Evolutionary conservation across 495 filamentous ascomycete genomes (phyloP).

Genomic region (Halenospora varia): DNA sequence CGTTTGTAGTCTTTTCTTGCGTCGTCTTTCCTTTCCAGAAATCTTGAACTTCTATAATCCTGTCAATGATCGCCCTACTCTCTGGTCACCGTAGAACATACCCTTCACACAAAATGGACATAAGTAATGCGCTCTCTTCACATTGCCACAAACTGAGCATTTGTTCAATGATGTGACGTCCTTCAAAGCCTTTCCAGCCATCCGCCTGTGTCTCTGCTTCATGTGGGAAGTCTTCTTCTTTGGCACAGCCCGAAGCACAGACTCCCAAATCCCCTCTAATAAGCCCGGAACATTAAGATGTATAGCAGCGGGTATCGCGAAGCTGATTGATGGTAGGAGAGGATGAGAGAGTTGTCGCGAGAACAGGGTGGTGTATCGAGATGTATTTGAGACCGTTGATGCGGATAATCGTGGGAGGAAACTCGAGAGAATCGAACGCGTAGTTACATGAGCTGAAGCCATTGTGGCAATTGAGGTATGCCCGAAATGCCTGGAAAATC

Average conservation of each 20-base stretch:
- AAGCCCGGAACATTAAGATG: slow-evolving; percentile 50
- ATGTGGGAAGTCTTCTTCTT: slow-evolving; percentile 99
- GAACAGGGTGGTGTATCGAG: slow-evolving; percentile 34
- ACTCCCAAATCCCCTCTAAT: slow-evolving; percentile 82
- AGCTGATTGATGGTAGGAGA: slow-evolving; percentile 42
- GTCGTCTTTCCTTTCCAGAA: slow-evolving; percentile 26
- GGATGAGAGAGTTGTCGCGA: slow-evolving; percentile 36
- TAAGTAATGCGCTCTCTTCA: slow-evolving; percentile 82
- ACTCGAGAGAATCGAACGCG: slow-evolving; percentile 32
- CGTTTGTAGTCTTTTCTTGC: slow-evolving; percentile 9
- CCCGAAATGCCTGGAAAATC: not conserved
- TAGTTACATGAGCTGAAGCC: slow-evolving; percentile 38
- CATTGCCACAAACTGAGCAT: slow-evolving; percentile 81
- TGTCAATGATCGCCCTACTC: not conserved
- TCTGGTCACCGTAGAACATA: slow-evolving; percentile 20
- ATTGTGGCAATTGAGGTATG: slow-evolving; percentile 24
- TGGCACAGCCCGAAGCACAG: slow-evolving; percentile 84
- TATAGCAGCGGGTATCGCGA: slow-evolving; percentile 52
- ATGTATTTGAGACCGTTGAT: slow-evolving; percentile 33
- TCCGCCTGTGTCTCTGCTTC: slow-evolving; percentile 87
- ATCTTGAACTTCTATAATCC: slow-evolving; percentile 29
- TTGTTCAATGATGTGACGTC: slow-evolving; percentile 81
- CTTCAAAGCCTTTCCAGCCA: slow-evolving; percentile 91
- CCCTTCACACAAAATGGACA: slow-evolving; percentile 81
- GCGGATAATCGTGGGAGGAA: slow-evolving; percentile 35